Evolutionary conservation across 768 basidiomycete species (phyloP).

Genomic region (Lactarius hengduanensis): DNA sequence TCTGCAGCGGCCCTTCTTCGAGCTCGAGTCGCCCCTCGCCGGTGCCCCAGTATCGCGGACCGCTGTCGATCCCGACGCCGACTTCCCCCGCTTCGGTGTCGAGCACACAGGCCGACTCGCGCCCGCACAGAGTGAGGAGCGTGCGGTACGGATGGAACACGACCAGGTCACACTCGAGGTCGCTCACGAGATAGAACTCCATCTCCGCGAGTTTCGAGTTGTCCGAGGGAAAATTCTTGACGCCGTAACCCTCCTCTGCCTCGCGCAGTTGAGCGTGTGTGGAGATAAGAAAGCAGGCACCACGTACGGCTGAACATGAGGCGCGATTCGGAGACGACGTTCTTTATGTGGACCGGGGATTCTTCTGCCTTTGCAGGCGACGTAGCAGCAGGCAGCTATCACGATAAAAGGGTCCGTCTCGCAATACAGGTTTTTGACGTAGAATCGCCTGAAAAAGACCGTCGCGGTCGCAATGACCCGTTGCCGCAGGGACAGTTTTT

Average conservation of each 20-base stretch:
- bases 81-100: conserved; percentile 56
- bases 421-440: conserved; percentile 91
- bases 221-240: conserved; percentile 82
- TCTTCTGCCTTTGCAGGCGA: conserved; percentile 98
- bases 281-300: conserved; percentile 31
- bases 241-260: conserved; percentile 62
- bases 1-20: conserved; percentile 75
- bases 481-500: conserved; percentile 76
- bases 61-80: conserved; percentile 56
- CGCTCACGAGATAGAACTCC: conserved; percentile 98
- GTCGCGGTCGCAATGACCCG: conserved; percentile 92
- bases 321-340: conserved; percentile 80
- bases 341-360: conserved; percentile 92
- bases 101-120: conserved; percentile 45
- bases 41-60: conserved; percentile 72
- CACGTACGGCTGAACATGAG: conserved; percentile 67
- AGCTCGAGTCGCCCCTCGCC: conserved; percentile 78
- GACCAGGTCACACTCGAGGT: conserved; percentile 90
- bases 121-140: conserved; percentile 71
- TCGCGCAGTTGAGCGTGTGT: conserved; percentile 1
- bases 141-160: conserved; percentile 96
- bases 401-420: conserved; percentile 96
- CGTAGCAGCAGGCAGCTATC: conserved; percentile 89
- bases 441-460: conserved; percentile 96
- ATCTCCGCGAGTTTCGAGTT: conserved; percentile 94